Percentiles rank a stretch among this genome's conserved stretches.
These are phyloP conservation scores for Cylindricascospora bacillispora DNA, from an alignment of 1,139 yeast species.

Conservation along the genomic window DNA sequence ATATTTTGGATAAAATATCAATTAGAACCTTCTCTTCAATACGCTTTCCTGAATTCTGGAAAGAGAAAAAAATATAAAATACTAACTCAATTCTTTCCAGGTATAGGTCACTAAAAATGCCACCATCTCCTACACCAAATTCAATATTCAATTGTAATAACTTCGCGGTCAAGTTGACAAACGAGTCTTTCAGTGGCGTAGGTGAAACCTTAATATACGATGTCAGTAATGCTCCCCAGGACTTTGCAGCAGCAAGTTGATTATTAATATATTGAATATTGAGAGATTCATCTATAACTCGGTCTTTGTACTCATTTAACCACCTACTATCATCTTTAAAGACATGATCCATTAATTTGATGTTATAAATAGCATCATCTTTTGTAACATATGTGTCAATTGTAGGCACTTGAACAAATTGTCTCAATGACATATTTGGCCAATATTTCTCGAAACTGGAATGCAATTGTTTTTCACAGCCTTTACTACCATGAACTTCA, in stretches of 20 bases:
- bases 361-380: conserved; percentile 42
- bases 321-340: conserved; percentile 39
- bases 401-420: conserved; percentile 40
- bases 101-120: conserved; percentile 38
- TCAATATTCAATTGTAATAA: conserved; percentile 41
- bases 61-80: conserved; percentile 47
- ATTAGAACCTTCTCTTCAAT: conserved; percentile 15
- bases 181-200: conserved; percentile 26
- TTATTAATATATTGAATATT: conserved; percentile 54
- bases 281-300: conserved; percentile 47
- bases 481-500: conserved; percentile 31
- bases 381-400: conserved; percentile 40
- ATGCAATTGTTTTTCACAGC: conserved; percentile 34
- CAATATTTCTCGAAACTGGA: conserved; percentile 37
- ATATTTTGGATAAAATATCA: conserved; percentile 16
- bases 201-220: conserved; percentile 36
- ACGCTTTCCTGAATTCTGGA: conserved; percentile 23
- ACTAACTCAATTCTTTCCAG: conserved; percentile 57
- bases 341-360: conserved; percentile 49
- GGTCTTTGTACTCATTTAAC: conserved; percentile 34
- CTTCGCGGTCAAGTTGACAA: conserved; percentile 35
- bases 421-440: conserved; percentile 36
- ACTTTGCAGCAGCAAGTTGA: conserved; percentile 55
- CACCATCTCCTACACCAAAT: conserved; percentile 38
- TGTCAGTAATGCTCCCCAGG: conserved; percentile 69